phyloP scores from a whole-genome alignment of 306 rosid genomes.

The Glycine latifolia region DNA sequence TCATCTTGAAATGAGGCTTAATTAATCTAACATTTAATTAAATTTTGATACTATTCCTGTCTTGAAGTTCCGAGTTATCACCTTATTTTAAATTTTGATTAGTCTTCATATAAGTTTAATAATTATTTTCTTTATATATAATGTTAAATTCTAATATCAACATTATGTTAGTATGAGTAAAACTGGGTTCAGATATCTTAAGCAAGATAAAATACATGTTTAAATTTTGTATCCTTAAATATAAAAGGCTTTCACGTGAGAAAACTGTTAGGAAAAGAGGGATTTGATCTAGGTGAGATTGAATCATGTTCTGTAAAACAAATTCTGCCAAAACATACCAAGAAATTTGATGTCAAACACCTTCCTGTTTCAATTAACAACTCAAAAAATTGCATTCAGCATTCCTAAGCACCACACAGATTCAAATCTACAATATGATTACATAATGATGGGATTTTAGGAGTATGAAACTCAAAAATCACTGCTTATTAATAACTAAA shows the following conservation, averaged over 20 bases:
- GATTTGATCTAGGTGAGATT: background rate
- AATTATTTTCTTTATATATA: background rate
- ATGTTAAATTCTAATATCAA: background rate
- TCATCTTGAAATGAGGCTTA: no score
- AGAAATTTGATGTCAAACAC: background rate
- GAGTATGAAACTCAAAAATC: background rate
- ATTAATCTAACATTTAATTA: background rate
- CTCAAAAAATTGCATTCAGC: background rate
- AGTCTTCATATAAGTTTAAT: no score
- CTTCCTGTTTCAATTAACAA: background rate
- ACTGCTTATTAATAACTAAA: no score
- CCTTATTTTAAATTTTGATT: background rate
- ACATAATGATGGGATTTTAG: background rate
- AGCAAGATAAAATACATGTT: background rate
- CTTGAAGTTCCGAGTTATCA: background rate
- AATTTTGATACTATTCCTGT: background rate
- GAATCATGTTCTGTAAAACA: background rate
- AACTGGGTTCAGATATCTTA: no score
- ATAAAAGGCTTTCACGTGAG: background rate
- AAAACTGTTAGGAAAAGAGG: background rate
- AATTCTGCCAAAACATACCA: background rate
- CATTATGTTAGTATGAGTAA: no score
- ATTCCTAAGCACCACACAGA: background rate
- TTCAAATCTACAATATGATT: background rate
- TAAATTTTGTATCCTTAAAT: background rate